These are phyloP conservation scores for Amanita thiersii DNA, from an alignment of 768 basidiomycete genomes.

Conservation along the genomic window DNA sequence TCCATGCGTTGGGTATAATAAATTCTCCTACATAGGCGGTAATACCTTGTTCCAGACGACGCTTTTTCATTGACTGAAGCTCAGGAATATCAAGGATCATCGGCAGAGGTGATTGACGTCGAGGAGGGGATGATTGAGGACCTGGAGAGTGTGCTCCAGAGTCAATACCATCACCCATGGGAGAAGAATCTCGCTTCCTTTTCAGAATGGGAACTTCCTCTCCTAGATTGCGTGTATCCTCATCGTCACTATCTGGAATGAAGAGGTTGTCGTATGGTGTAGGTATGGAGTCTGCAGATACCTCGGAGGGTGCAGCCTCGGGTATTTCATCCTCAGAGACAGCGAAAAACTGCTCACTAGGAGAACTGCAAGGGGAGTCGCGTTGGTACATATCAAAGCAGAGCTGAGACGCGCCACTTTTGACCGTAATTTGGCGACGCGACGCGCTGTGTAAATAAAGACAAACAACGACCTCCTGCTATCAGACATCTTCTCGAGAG, in stretches of 20 bases:
- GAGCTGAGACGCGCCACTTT: conserved; percentile 13
- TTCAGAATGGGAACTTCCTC: conserved; percentile 11
- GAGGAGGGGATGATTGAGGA: too few species aligned
- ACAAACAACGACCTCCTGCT: conserved; percentile 10
- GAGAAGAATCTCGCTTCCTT: conserved; percentile 10
- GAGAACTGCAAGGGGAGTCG: conserved; percentile 20
- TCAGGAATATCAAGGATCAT: not conserved
- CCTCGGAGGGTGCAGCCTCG: conserved; percentile 9
- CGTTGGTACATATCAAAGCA: conserved; percentile 27
- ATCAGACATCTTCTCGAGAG: conserved; percentile 15
- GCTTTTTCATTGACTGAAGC: not conserved
- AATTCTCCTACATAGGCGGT: conserved; percentile 54
- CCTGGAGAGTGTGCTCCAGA: too few species aligned
- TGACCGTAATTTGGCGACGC: not conserved
- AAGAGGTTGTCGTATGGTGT: conserved; percentile 20
- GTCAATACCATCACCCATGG: conserved; percentile 13
- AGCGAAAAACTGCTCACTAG: conserved; percentile 47
- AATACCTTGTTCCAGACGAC: not conserved
- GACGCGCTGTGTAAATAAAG: not conserved
- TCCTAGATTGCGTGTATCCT: conserved; percentile 10
- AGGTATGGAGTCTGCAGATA: conserved; percentile 5
- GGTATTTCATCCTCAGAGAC: conserved; percentile 47
- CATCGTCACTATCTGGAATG: conserved; percentile 28
- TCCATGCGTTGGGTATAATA: conserved; percentile 69
- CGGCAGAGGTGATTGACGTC: conserved; percentile 31